Evolutionary conservation across 2,329 filamentous ascomycete genomes (phyloP).

Genomic region (Arthrobotrys conoides): DNA sequence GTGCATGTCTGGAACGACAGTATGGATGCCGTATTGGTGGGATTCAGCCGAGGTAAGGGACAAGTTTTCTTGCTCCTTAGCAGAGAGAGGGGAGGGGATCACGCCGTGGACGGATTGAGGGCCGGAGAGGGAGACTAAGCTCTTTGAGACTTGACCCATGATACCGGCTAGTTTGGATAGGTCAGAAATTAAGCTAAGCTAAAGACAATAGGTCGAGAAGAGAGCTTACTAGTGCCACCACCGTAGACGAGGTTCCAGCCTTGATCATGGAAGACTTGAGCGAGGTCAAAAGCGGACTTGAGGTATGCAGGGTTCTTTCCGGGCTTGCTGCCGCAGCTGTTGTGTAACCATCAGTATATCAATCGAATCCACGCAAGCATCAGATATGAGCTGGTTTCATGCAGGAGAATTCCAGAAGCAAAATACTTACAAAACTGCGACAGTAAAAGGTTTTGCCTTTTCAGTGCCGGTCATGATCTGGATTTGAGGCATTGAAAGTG

Average conservation of each 20-base stretch:
- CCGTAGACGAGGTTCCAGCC: slow-evolving; percentile 92
- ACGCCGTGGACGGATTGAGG: slow-evolving; percentile 85
- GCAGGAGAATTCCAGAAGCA: no score
- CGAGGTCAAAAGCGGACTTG: slow-evolving; percentile 82
- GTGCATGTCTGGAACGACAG: slow-evolving; percentile 95
- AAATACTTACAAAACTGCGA: slow-evolving; percentile 83
- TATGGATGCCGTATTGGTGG: slow-evolving; percentile 81
- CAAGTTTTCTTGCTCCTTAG: slow-evolving; percentile 78
- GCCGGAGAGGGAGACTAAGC: slow-evolving; percentile 85
- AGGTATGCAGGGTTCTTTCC: slow-evolving; percentile 82
- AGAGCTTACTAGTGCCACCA: slow-evolving; percentile 77
- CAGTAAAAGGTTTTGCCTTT: slow-evolving; percentile 72
- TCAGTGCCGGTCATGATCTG: slow-evolving; percentile 58
- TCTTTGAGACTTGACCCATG: slow-evolving; percentile 93
- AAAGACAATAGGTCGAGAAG: background rate
- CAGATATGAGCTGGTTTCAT: no score
- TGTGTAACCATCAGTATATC: slow-evolving; percentile 51
- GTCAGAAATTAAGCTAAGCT: slow-evolving; percentile 5
- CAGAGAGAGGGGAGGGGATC: slow-evolving; percentile 87
- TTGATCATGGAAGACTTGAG: slow-evolving; percentile 78
- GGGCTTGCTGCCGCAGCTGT: slow-evolving; percentile 82
- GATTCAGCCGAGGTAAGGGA: slow-evolving; percentile 74
- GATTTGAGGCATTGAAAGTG: slow-evolving; percentile 41
- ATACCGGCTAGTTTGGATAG: slow-evolving; percentile 74
- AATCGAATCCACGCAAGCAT: background rate